Base-by-base conservation (phyloP, 768 basidiomycete species). In the Mycena haematopus region DNA sequence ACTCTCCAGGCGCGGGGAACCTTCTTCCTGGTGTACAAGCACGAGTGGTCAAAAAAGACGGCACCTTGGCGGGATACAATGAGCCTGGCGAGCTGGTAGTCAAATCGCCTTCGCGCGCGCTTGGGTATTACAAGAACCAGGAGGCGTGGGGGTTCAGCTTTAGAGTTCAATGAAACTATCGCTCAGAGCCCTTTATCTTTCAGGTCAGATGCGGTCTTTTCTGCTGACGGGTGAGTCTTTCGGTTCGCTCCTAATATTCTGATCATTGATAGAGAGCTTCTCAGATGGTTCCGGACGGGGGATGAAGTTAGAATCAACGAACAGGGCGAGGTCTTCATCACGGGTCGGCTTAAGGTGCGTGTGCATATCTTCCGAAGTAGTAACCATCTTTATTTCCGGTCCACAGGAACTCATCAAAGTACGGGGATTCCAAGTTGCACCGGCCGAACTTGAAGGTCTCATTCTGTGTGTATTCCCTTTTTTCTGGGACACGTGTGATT, bases 371-470 rank as follows among this genome's bases (percentile, higher is more conserved):
- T 31, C 29, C 9, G 29, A 9, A 31, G 9, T 31, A 31, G 29
- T 31, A 31, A 31, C 9, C 29, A 4, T 31, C 9, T 31, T 31
- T 31, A 5, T 31, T 31, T 31, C 29, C 9, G 29, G 1, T 29
- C 3, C 52, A 14, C 53, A 81, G 82, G 80, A 82, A 71, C 78
- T 81, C 42, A 80, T 82, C 76, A 81, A 81, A 69, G 76, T 76
- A 15, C 60, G 22, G 55, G 84, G 83, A 8, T 82, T 81, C 63
- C 81, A 82, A 65, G 89, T 90, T 1, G 86, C 90, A 0, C 90
- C 89, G 2, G 87, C 89, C 2, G 88, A 90, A 63, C 76, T 90
- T 9, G 89, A 90, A 69, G 89, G 59, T 3, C 31, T 54, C 3
- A 38, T 64, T 14, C 47, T 64, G 62, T 63, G 14, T 9, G 60